phyloP scores from a whole-genome alignment of 345 rosid genomes.

The Corchorus olitorius region DNA sequence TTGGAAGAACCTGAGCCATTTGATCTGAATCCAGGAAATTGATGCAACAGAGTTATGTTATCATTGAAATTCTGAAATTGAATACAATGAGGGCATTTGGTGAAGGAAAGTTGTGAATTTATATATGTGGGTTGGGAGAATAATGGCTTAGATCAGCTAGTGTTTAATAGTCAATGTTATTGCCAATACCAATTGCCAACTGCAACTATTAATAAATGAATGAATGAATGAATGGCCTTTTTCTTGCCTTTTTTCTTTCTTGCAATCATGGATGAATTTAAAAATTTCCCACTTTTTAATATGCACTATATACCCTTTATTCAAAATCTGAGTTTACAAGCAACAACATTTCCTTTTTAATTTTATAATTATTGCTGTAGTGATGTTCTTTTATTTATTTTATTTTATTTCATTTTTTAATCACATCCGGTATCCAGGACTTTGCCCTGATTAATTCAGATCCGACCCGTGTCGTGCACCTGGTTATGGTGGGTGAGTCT shows the following conservation, averaged over 20 bases:
- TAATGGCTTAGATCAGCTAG: constrained; percentile 9
- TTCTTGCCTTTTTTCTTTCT: neutral
- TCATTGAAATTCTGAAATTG: neutral
- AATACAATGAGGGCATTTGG: neutral
- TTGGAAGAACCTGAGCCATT: constrained; percentile 15
- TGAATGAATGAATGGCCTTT: neutral
- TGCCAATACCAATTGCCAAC: neutral
- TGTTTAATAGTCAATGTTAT: neutral
- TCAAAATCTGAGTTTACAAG: neutral
- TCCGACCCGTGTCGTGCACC: no score
- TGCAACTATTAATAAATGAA: neutral
- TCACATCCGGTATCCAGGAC: no score
- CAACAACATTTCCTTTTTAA: neutral
- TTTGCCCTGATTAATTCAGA: no score
- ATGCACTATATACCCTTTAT: neutral
- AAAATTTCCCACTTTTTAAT: constrained; percentile 14
- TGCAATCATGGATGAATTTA: neutral
- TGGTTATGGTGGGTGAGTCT: no score
- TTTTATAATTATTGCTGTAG: neutral
- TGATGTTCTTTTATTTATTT: neutral
- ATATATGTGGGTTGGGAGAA: neutral
- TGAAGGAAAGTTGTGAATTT: constrained; percentile 1
- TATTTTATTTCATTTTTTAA: no score
- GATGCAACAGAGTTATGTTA: neutral
- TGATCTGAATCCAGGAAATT: neutral